Conservation (phyloP, 1,284 basidiomycete genomes). For the Cystobasidium sp. region DNA sequence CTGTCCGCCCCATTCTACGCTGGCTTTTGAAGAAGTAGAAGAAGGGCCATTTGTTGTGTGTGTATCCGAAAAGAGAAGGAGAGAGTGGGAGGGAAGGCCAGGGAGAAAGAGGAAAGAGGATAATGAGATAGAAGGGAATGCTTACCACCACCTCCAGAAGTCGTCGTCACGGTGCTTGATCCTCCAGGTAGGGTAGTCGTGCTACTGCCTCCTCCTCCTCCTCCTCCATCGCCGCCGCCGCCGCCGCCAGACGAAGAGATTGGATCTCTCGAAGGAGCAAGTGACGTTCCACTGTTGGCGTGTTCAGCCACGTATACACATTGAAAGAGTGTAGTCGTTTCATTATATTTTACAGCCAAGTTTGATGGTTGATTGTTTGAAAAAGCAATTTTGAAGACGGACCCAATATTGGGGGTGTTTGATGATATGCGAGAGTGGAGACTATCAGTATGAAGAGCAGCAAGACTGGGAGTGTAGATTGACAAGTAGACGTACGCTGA, state of each 20-base stretch:
- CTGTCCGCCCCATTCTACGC: not conserved
- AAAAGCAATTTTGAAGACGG: not conserved
- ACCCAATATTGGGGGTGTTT: slow-evolving; percentile 3
- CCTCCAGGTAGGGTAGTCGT: slow-evolving; percentile 6
- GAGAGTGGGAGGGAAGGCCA: not conserved
- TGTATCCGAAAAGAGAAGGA: not conserved
- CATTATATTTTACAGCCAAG: too few relatives aligned
- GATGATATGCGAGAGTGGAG: not conserved
- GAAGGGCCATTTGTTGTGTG: not conserved
- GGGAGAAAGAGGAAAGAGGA: not conserved
- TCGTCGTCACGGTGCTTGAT: not conserved
- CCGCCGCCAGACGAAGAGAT: not conserved
- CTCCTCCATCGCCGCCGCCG: not conserved
- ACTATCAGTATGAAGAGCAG: too few relatives aligned
- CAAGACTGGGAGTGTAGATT: too few relatives aligned
- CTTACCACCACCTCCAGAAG: slow-evolving; percentile 26
- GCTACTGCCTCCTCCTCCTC: not conserved
- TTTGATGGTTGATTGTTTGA: too few relatives aligned
- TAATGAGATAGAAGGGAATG: not conserved
- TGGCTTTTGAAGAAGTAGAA: not conserved
- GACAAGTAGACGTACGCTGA: too few relatives aligned
- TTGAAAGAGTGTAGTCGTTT: not conserved
- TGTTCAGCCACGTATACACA: not conserved
- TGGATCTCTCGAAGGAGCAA: not conserved
- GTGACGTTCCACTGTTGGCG: slow-evolving; percentile 1